A percentile compares a stretch with the other conserved stretches of the same genome.
These are phyloP conservation scores for Ceratobasidium theobromae DNA, from an alignment of 1,284 basidiomycete species.

Conservation along the genomic window DNA sequence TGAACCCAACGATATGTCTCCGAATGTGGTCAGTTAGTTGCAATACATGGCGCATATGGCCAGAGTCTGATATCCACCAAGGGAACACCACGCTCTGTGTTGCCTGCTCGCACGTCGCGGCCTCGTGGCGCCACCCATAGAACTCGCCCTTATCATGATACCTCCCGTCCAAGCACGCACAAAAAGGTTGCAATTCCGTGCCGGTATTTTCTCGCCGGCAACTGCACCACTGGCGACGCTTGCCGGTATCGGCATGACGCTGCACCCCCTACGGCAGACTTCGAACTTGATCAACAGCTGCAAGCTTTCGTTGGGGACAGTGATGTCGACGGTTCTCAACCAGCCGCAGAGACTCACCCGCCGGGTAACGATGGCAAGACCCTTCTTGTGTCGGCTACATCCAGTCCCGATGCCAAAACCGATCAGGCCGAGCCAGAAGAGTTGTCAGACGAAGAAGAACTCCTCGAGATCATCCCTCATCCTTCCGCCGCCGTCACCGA, in stretches of 20 bases:
- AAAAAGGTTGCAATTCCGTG: constrained; percentile 8
- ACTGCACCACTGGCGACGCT: constrained; percentile 1
- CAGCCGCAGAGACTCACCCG: not conserved
- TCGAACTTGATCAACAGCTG: constrained; percentile 20
- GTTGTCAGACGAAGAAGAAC: constrained; percentile 27
- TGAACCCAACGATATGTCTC: not conserved
- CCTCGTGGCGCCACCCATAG: constrained; percentile 20
- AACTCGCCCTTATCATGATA: constrained; percentile 26
- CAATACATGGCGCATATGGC: not conserved
- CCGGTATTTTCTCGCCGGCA: constrained; percentile 20
- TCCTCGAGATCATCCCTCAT: constrained; percentile 12
- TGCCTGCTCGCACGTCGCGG: constrained; percentile 6
- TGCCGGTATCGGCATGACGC: constrained; percentile 23
- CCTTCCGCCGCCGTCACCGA: constrained; percentile 1
- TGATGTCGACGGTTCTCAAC: not conserved
- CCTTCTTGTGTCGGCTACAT: not conserved
- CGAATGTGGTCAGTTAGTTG: not conserved
- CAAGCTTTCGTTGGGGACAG: constrained; percentile 13
- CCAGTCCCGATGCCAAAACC: not conserved
- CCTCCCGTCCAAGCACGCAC: not conserved
- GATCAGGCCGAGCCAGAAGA: not conserved
- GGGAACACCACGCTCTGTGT: not conserved
- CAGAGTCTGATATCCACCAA: not conserved
- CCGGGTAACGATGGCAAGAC: not conserved
- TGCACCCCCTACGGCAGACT: not conserved